Evolutionary conservation across 2,329 filamentous ascomycete genomes (phyloP), one percentile per base, ranked within the genome.

Genomic region (Fusarium sp.): DNA sequence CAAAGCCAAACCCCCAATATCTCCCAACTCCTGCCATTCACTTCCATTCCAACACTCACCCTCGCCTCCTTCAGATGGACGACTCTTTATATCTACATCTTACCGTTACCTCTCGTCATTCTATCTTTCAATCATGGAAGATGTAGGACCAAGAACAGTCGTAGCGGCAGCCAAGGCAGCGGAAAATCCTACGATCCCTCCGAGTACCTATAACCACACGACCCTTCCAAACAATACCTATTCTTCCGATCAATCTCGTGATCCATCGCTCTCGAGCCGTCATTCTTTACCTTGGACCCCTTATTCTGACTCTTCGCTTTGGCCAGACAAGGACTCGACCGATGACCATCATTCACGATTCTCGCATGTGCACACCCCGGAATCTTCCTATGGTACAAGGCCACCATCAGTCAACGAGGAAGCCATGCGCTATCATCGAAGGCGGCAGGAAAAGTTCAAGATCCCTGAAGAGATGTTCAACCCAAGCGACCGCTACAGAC

Each of bases 361-460:
- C n/a, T 58, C 49, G 4, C 40, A 64, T 50, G 21, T 25, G 8
- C 69, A 65, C 40, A 62, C 65, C 10, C 62, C 65, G 9, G 70
- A 73, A 44, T 73, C 70, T 21, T 73, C 70, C 9, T 43, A 53
- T 10, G 66, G 62, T 23, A 60, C 70, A 43, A 66, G 47, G n/a
- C 37, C 38, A 35, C 49, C 65, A 13, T 73, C 65, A 15, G 35
- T 62, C n/a, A 47, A 62, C 13, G 71, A 73, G 10, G 71, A 71
- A 43, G 52, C 60, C 28, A 35, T 59, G 30, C 56, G 50, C 11
- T 30, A 25, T 16, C 23, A 35, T 28, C 25, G 15, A 18, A 62
- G 40, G 28, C 44, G 43, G 18, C 40, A 40, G 5, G 56, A 38
- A 9, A 25, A 43, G 4, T 28, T n/a, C 4, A 28, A 50, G 6